Evolutionary conservation across 2,329 filamentous ascomycete genomes (phyloP), one percentile per base, ranked within the genome.

Genomic region (Fusarium pininemorale): DNA sequence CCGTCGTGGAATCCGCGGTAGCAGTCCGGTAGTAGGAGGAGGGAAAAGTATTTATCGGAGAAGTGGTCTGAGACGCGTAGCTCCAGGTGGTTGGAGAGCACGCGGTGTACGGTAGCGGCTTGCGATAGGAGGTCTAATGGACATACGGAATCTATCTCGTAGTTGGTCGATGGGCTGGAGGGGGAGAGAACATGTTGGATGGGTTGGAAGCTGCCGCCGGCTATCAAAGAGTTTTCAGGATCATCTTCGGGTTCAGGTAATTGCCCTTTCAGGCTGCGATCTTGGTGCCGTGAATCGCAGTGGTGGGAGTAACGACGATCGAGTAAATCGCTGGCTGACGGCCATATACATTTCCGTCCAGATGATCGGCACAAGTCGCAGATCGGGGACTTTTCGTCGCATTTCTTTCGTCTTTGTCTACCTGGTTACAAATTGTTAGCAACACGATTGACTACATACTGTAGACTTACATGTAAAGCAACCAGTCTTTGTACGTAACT

Each of bases 1-100:
- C 76, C 79, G 51, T 80, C 62, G 47, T 76, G 69, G 47, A 80
- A 81, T 12, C 73, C 77, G 9, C 74, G 74, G 44, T 81, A 79
- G 38, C 79, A 80, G n/a, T 74, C 73, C 1, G 79, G 80, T 5
- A 80, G 61, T 1, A 81, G 51, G 3, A 81, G 61, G 8, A 80
- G 70, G 10, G 57, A 41, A 8, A 68, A 75, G 50, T 74, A 79
- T 44, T 62, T 67, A 10, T 69, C 60, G 51, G 72, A 64, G 48
- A 78, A 78, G 54, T 78, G 76, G 11, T 68, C 66, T 7, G 70
- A 66, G 26, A 78, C 44, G 1, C 54, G 55, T 5, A 66, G 28
- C 18, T 77, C 76, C 7, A 77, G 42, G 8, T 73, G 64, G 9
- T 48, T 68, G 6, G 64, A 59, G 6, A 76, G 44, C 1, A 72